phyloP scores from a whole-genome alignment of 805 yeast species.

The Zygoascus bituminiphila region DNA sequence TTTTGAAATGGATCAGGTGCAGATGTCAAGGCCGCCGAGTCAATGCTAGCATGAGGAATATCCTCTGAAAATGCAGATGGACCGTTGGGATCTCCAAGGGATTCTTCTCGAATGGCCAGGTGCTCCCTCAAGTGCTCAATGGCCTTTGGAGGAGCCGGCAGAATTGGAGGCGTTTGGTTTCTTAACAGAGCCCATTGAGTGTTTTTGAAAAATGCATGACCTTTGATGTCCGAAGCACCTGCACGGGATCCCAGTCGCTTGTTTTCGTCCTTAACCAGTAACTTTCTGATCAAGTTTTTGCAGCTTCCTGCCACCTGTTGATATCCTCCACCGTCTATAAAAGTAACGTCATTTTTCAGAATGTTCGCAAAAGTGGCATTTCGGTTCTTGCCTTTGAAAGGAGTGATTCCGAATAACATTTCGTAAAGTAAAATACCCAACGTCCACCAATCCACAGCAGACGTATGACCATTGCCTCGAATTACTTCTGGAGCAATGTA shows the following conservation, averaged over 20 bases:
- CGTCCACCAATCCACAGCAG: constrained; percentile 99
- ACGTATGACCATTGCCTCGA: constrained; percentile 93
- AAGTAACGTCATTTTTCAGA: constrained; percentile 72
- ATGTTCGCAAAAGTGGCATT: constrained; percentile 86
- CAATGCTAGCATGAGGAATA: constrained; percentile 4
- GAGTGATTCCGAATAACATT: constrained; percentile 93
- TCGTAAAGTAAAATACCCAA: constrained; percentile 87
- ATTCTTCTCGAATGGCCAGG: constrained; percentile 23
- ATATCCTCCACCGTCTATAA: constrained; percentile 48
- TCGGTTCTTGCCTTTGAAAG: constrained; percentile 86
- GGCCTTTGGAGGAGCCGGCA: constrained; percentile 67
- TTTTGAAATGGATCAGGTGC: constrained; percentile 71
- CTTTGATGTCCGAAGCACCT: constrained; percentile 92
- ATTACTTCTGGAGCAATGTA: constrained; percentile 98
- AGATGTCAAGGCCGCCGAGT: neutral
- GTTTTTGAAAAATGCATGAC: constrained; percentile 82
- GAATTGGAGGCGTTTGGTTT: constrained; percentile 91
- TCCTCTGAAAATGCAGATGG: constrained; percentile 5
- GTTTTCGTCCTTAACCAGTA: constrained; percentile 79
- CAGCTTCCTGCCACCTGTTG: constrained; percentile 66
- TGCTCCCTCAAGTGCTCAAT: constrained; percentile 35
- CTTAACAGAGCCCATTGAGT: constrained; percentile 94
- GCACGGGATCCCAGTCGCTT: constrained; percentile 84
- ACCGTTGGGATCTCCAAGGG: constrained; percentile 20
- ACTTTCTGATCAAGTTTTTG: constrained; percentile 68